Evolutionary conservation across 2,329 filamentous ascomycete species (phyloP).

Genomic region (Cytospora mali): DNA sequence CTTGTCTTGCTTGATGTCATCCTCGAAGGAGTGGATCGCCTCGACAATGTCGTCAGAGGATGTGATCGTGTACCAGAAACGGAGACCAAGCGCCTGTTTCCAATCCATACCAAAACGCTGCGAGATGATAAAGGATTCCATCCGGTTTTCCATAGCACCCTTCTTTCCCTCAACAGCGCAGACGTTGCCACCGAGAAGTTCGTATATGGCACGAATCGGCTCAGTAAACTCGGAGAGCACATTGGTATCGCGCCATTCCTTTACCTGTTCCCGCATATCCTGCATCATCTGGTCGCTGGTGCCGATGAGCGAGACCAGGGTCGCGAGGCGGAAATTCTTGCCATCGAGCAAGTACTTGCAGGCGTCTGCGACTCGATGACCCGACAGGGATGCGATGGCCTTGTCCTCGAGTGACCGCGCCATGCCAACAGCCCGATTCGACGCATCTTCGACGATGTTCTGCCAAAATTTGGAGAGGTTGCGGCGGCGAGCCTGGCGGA

Average conservation of each 20-base stretch:
- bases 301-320: slow-evolving; percentile 80
- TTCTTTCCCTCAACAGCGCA: slow-evolving; percentile 79
- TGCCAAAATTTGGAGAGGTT: slow-evolving; percentile 70
- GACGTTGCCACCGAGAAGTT: slow-evolving; percentile 86
- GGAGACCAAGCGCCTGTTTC: slow-evolving; percentile 89
- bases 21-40: slow-evolving; percentile 73
- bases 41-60: slow-evolving; percentile 68
- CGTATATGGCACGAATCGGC: slow-evolving; percentile 83
- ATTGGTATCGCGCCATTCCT: slow-evolving; percentile 80
- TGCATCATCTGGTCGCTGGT: slow-evolving; percentile 68
- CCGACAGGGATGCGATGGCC: slow-evolving; percentile 78
- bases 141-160: slow-evolving; percentile 75
- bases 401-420: slow-evolving; percentile 75
- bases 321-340: slow-evolving; percentile 81
- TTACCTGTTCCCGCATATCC: slow-evolving; percentile 78
- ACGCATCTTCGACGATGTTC: slow-evolving; percentile 64
- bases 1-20: slow-evolving; percentile 70
- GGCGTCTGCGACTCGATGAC: slow-evolving; percentile 78
- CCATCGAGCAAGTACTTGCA: slow-evolving; percentile 77
- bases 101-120: slow-evolving; percentile 85
- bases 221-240: slow-evolving; percentile 86
- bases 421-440: slow-evolving; percentile 56
- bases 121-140: slow-evolving; percentile 79
- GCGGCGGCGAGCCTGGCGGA: slow-evolving; percentile 53
- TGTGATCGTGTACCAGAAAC: slow-evolving; percentile 83